Percentiles rank a stretch among this genome's conserved stretches.
These are phyloP conservation scores for Mortierella sp. DNA, from an alignment of 371 early-diverging fungal genomes.

Conservation along the genomic window DNA sequence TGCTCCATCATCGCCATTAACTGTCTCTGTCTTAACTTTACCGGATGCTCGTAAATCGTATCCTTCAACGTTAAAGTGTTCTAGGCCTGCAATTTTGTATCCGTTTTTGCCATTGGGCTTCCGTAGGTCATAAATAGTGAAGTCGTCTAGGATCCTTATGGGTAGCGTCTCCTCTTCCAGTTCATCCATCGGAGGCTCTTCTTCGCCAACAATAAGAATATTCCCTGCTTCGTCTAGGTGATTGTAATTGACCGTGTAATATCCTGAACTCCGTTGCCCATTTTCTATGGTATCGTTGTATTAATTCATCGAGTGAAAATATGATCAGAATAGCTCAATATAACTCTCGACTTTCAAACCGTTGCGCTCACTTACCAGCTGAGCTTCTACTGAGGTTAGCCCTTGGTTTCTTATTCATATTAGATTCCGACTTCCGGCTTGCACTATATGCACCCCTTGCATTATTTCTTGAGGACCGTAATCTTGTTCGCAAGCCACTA, in stretches of 20 bases:
- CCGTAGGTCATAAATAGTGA: neutral
- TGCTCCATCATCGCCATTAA: neutral
- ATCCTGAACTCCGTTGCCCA: neutral
- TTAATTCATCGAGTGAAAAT: no score
- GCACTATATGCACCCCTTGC: neutral
- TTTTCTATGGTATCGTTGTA: neutral
- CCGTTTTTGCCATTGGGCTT: neutral
- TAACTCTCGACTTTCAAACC: neutral
- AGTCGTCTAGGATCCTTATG: neutral
- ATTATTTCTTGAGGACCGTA: neutral
- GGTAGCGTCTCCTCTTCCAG: neutral
- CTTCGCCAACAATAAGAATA: constrained; percentile 2
- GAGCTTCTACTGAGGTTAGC: neutral
- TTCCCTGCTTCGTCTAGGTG: neutral
- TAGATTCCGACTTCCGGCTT: neutral
- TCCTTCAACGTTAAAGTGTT: neutral
- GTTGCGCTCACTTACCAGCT: neutral
- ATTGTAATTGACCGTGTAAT: neutral
- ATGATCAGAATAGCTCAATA: no score
- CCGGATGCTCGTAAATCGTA: constrained; percentile 1
- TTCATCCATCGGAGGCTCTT: neutral
- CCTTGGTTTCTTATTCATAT: neutral
- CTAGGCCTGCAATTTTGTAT: neutral
- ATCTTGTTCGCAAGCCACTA: neutral
- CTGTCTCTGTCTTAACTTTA: neutral